Evolutionary conservation across 352 stramenopile species (phyloP).

Genomic region (Phytopythium delawarense): DNA sequence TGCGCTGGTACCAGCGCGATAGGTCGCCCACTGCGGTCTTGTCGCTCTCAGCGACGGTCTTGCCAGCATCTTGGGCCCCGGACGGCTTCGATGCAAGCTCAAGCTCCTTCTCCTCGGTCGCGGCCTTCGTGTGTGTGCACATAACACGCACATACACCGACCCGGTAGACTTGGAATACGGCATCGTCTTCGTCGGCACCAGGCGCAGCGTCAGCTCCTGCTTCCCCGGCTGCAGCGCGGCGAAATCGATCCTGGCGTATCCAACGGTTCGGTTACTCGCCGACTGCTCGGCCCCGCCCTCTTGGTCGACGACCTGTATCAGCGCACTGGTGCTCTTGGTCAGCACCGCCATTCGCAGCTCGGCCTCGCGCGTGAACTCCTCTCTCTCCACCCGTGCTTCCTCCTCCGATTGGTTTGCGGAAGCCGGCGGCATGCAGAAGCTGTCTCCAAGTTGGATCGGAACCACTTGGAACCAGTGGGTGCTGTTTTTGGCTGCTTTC

Average conservation of each 20-base stretch:
- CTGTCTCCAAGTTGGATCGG: constrained; percentile 21
- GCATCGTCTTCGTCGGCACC: constrained; percentile 25
- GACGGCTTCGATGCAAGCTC: background rate
- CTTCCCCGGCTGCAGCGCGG: constrained; percentile 25
- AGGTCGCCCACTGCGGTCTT: constrained; percentile 16
- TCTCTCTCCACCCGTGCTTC: background rate
- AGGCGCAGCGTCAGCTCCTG: constrained; percentile 38
- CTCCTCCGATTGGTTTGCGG: background rate
- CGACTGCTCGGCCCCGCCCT: background rate
- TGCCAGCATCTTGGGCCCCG: background rate
- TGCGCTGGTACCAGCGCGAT: constrained; percentile 30
- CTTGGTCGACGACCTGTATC: constrained; percentile 42
- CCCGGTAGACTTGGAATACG: constrained; percentile 58
- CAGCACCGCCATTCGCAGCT: constrained; percentile 24
- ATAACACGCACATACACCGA: constrained; percentile 34
- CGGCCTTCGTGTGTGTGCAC: constrained; percentile 2
- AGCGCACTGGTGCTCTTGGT: constrained; percentile 37
- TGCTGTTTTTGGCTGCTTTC: constrained; percentile 7
- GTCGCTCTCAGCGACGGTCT: background rate
- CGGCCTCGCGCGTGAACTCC: constrained; percentile 9
- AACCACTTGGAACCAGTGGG: constrained; percentile 27
- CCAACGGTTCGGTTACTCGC: constrained; percentile 21
- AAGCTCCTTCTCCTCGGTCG: constrained; percentile 1
- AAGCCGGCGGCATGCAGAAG: background rate
- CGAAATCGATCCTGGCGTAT: constrained; percentile 48